These are phyloP conservation scores for Maudiozyma pseudohumilis DNA, from an alignment of 805 yeast species.

Conservation along the genomic window DNA sequence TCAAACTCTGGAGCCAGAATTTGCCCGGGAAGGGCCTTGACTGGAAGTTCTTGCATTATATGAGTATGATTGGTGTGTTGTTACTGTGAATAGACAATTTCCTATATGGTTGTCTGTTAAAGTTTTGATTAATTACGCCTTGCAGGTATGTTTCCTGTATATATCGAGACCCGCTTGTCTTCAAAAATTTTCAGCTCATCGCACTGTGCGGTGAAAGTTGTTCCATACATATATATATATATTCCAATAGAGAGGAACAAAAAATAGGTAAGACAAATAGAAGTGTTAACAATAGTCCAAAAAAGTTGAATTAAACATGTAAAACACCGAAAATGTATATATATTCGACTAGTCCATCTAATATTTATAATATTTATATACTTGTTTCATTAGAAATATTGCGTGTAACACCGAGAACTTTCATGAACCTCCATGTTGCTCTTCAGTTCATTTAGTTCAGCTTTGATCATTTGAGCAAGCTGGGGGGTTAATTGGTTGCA, in stretches of 20 bases:
- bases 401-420: constrained; percentile 70
- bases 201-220: too few relatives aligned
- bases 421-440: constrained; percentile 77
- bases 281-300: too few relatives aligned
- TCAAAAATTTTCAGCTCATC: constrained; percentile 1
- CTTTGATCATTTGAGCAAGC: constrained; percentile 75
- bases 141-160: neutral
- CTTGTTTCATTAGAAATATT: constrained; percentile 45
- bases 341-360: too few relatives aligned
- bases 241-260: too few relatives aligned
- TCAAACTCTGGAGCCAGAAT: constrained; percentile 51
- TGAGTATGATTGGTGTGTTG: too few relatives aligned
- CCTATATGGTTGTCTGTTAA: neutral
- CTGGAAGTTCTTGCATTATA: constrained; percentile 26
- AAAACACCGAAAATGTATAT: too few relatives aligned
- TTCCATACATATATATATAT: too few relatives aligned
- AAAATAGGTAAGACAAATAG: too few relatives aligned
- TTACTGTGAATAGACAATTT: too few relatives aligned
- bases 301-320: too few relatives aligned
- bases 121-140: neutral
- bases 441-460: constrained; percentile 73
- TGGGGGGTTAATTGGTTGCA: constrained; percentile 85
- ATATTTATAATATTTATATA: neutral
- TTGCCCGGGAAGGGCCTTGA: constrained; percentile 70
- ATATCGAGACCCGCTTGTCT: constrained; percentile 8